phyloP scores from a whole-genome alignment of 345 rosid genomes.

The Kandelia obovata region DNA sequence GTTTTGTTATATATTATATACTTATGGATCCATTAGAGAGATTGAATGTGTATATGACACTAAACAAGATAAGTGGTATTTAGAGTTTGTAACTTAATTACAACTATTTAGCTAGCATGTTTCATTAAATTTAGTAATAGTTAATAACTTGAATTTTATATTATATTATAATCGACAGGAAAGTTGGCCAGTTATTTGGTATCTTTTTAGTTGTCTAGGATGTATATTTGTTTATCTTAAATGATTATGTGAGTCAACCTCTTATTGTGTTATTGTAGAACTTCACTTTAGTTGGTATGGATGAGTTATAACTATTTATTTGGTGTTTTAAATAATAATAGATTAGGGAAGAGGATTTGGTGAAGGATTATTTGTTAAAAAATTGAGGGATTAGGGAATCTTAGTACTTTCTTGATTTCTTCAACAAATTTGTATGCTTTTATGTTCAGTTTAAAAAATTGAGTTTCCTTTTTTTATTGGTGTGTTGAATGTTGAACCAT shows the following conservation, averaged over 20 bases:
- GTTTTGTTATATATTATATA: too few relatives aligned
- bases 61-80: too few relatives aligned
- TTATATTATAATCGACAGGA: too few relatives aligned
- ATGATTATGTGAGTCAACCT: background rate
- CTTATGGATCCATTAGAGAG: too few relatives aligned
- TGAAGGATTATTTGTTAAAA: background rate
- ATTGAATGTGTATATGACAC: too few relatives aligned
- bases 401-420: background rate
- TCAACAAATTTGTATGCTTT: too few relatives aligned
- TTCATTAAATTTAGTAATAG: too few relatives aligned
- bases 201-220: background rate
- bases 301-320: background rate
- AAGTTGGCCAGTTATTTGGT: too few relatives aligned
- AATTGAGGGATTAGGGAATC: background rate
- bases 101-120: too few relatives aligned
- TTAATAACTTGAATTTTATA: too few relatives aligned
- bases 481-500: background rate
- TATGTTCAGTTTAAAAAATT: background rate
- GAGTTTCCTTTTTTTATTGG: background rate
- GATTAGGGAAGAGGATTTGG: constrained; percentile 97
- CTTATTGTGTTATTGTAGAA: background rate
- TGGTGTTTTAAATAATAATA: constrained; percentile 60
- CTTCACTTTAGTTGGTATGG: background rate
- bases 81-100: too few relatives aligned
- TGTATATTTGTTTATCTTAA: background rate